Evolutionary conservation across 176 grass and related monocot genomes (phyloP).

Genomic region (Aegilops umbellulata): DNA sequence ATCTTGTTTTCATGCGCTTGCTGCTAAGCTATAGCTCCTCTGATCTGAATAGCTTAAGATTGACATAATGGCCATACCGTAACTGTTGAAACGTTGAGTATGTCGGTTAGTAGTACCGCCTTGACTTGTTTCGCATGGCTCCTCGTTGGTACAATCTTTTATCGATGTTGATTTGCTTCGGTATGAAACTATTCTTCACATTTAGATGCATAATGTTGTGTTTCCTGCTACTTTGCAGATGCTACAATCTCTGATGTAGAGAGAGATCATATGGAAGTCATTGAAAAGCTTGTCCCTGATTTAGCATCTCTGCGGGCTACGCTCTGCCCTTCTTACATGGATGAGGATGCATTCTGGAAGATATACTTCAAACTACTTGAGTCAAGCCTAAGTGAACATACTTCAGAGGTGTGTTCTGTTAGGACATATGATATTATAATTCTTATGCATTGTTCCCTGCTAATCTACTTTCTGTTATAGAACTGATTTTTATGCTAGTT

Average conservation of each 20-base stretch:
- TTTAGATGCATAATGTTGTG: background rate
- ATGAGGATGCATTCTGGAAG: constrained; percentile 75
- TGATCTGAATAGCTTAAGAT: background rate
- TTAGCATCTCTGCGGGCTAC: constrained; percentile 53
- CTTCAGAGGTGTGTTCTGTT: constrained; percentile 52
- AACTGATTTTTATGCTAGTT: background rate
- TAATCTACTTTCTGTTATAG: background rate
- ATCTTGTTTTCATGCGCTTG: background rate
- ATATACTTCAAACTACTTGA: constrained; percentile 87
- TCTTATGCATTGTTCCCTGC: background rate
- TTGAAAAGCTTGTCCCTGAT: constrained; percentile 66
- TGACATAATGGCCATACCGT: background rate
- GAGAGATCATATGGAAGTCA: constrained; percentile 59
- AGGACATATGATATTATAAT: background rate
- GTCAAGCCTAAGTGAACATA: constrained; percentile 65
- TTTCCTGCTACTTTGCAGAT: constrained; percentile 53
- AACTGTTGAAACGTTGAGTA: background rate
- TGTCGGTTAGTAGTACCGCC: background rate
- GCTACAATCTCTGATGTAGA: constrained; percentile 66
- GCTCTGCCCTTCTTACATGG: constrained; percentile 78
- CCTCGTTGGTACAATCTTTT: background rate
- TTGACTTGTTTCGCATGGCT: background rate
- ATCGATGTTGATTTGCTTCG: background rate
- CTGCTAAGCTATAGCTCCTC: background rate
- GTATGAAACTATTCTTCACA: background rate